Conservation (phyloP, 1,139 yeast species). For the Yamadazyma atlantica region DNA sequence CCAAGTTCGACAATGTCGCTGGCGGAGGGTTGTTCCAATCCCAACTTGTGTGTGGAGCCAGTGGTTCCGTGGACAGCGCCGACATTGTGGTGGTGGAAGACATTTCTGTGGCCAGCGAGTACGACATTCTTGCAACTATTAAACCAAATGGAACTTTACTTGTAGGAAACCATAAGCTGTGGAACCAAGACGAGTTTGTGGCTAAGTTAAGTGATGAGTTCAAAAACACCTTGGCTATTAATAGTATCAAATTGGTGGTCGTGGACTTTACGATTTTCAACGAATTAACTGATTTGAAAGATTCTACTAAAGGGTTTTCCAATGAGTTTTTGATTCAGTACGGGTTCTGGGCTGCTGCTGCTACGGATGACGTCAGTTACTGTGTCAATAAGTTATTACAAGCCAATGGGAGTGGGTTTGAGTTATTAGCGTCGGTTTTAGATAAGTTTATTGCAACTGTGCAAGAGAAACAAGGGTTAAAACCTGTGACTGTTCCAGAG, state of each 20-base stretch:
- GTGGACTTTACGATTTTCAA: conserved; percentile 64
- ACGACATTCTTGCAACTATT: conserved; percentile 63
- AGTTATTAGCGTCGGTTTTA: conserved; percentile 78
- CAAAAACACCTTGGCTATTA: conserved; percentile 55
- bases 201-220: conserved; percentile 53
- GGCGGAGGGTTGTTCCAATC: conserved; percentile 81
- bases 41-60: conserved; percentile 50
- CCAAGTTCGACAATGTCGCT: conserved; percentile 67
- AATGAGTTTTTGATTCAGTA: conserved; percentile 73
- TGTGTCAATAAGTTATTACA: conserved; percentile 65
- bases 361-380: conserved; percentile 43
- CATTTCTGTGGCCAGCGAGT: conserved; percentile 48
- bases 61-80: conserved; percentile 47
- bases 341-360: conserved; percentile 63
- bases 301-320: conserved; percentile 76
- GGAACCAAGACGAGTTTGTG: conserved; percentile 44
- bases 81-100: conserved; percentile 67
- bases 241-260: conserved; percentile 51
- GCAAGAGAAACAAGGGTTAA: conserved; percentile 47
- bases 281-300: conserved; percentile 42
- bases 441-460: conserved; percentile 62
- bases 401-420: conserved; percentile 22
- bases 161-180: conserved; percentile 26
- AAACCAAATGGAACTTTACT: conserved; percentile 56
- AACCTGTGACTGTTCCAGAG: conserved; percentile 42